Evolutionary conservation across 1,284 basidiomycete species (phyloP), one percentile per base, ranked within the genome.

Genomic region (Moesziomyces parantarcticus): DNA sequence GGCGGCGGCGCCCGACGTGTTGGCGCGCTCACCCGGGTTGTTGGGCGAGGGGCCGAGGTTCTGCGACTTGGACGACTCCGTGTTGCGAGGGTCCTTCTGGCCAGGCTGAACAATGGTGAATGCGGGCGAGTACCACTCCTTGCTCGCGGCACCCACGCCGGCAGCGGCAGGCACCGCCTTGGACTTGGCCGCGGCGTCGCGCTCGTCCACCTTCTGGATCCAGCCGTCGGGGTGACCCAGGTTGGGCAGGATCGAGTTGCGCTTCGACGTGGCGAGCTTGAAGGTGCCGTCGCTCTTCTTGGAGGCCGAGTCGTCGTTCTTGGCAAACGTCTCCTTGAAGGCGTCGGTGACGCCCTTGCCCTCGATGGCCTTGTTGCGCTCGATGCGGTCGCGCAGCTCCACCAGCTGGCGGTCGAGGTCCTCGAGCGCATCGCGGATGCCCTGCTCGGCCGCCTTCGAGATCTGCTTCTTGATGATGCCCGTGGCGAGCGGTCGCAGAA

Each of bases 381-480:
- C 88, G 88, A 93, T 89, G 39, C 89, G 86, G 75, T 92, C 90
- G 20, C 90, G 87, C 29, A 93, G 91, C 20, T 87, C 87, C n/a
- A 92, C 90, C 23, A 98, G 88, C 86, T 96, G 92, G 23, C 90
- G 90, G 82, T 94, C 92, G 39, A 92, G 86, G 79, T 93, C 92
- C 84, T 94, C 93, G 66, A 98, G 87, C 3, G 89, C 92, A 13
- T 91, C 92, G 55, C 87, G 88, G 67, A 97, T 89, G 9, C 90
- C 91, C 63, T 89, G 90, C 69, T 88, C 86, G 54, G 97, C 88
- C 1, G 92, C 95, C 84, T 91, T 92, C 85, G 91, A 87, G 75
- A 99, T 90, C 83, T 95, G 92, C 84, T 89, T 90, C 89, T 97
- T 97, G 80, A 99, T 90, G 50, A 97, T 86, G 5, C 73, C 60